Conservation (phyloP, 2,329 filamentous ascomycete species). For the Colletotrichum sp. region DNA sequence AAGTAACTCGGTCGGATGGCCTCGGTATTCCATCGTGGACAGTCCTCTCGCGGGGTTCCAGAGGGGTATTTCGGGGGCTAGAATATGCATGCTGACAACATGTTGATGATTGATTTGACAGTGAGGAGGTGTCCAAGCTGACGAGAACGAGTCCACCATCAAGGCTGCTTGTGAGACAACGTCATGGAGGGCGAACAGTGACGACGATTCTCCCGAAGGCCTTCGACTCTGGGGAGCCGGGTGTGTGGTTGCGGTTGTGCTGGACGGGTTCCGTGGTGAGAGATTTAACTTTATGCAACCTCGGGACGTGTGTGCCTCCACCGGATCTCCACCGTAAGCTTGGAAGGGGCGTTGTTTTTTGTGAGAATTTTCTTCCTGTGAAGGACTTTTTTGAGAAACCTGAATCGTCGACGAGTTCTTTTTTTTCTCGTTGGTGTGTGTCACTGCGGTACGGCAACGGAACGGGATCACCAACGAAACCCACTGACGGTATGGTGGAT, state of each 20-base stretch:
- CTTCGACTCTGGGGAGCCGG: not conserved
- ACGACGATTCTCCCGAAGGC: not conserved
- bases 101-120: not conserved
- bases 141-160: not conserved
- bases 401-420: not conserved
- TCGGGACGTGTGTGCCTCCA: not conserved
- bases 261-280: not conserved
- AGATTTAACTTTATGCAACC: constrained; percentile 14
- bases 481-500: not conserved
- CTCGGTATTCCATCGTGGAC: not conserved
- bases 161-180: not conserved
- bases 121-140: not conserved
- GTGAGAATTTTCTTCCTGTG: not conserved
- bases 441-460: not conserved
- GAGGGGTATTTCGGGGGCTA: not conserved
- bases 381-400: not conserved
- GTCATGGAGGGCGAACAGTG: constrained; percentile 10
- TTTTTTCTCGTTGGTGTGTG: not conserved
- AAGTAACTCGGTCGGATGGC: not conserved
- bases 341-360: not conserved
- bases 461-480: not conserved
- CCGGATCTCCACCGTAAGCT: constrained; percentile 12
- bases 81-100: constrained; percentile 7
- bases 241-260: not conserved
- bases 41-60: not conserved